Conservation (phyloP, 257 asterid species). For the Primulina tabacum region DNA sequence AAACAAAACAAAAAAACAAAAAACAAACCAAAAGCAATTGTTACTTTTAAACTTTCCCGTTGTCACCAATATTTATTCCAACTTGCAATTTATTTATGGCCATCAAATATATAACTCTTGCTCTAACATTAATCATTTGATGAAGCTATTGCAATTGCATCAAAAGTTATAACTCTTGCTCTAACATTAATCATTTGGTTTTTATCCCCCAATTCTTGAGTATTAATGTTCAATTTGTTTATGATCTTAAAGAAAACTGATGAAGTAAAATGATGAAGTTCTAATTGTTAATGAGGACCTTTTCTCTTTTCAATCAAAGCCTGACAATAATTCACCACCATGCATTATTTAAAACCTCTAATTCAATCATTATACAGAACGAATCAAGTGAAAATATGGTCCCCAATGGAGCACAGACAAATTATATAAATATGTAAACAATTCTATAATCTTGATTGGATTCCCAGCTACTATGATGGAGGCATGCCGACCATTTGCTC, state of each 20-base stretch:
- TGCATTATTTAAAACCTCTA: background rate
- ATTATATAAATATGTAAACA: background rate
- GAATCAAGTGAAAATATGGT: conserved; percentile 2
- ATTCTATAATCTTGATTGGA: background rate
- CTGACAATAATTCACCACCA: background rate
- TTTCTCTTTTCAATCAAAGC: conserved; percentile 27
- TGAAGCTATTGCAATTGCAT: no score
- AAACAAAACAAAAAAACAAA: no score
- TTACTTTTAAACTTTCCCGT: no score
- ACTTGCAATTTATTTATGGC: background rate
- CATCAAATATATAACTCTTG: background rate
- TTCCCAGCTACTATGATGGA: background rate
- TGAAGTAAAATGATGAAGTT: background rate
- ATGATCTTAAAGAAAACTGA: background rate
- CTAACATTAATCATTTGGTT: background rate
- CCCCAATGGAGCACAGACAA: conserved; percentile 6
- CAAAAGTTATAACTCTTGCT: no score
- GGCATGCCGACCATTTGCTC: conserved; percentile 5
- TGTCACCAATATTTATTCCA: no score
- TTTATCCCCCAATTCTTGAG: conserved; percentile 34
- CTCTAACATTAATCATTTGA: background rate
- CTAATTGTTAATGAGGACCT: conserved; percentile 8
- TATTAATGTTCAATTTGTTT: background rate
- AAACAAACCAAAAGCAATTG: background rate
- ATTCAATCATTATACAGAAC: background rate